Base-by-base conservation (phyloP, 441 rosid genomes). In the Erodium texanum region DNA sequence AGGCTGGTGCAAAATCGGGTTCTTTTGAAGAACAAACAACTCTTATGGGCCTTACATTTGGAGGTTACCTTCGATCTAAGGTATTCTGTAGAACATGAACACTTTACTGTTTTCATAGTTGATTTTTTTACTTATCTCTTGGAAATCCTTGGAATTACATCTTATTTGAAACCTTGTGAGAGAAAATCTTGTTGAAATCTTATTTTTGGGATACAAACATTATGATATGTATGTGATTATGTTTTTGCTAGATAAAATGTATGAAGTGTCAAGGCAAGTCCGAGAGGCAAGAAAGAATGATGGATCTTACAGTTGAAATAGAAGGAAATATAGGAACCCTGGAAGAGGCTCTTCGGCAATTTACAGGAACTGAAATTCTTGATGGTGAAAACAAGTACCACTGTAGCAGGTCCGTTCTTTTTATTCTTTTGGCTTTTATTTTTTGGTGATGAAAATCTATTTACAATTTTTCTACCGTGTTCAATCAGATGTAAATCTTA, bases 301-400 rank as follows among this genome's bases (percentile, higher is more conserved):
- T 94, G 98, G 98, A 94, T 83, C 88, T 94, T 62, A 84, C 98
- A 8, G 96, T 94, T 75, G 99, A 94, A 84, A 92, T 92, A 65
- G 97, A 79, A 69, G 98, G 99, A 68, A 92, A 87, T 64, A 82
- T 92, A 72, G 84, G 81, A 65, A 88, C 83, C 76, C 81, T 94
- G 64, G 99, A 94, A 75, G 98, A 89, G 75, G 99, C 98, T 65
- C 91, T 94, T 73, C 80, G 73, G 64, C 87, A 80, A 68, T 94
- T 88, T 77, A 92, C 98, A 0, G 66, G 86, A 69, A 89, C 87
- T 14, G 98, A 94, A 81, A 79, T 88, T 80, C 84, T 94, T 71
- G 98, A 94, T 82, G 99, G 98, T 71, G 96, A 92, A 70, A 94
- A 94, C 79, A 94, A 88, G 80, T 94, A 94, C 81, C 82, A 78